Evolutionary conservation across 2,329 filamentous ascomycete genomes (phyloP).

Genomic region (Teratosphaeria zuluensis): DNA sequence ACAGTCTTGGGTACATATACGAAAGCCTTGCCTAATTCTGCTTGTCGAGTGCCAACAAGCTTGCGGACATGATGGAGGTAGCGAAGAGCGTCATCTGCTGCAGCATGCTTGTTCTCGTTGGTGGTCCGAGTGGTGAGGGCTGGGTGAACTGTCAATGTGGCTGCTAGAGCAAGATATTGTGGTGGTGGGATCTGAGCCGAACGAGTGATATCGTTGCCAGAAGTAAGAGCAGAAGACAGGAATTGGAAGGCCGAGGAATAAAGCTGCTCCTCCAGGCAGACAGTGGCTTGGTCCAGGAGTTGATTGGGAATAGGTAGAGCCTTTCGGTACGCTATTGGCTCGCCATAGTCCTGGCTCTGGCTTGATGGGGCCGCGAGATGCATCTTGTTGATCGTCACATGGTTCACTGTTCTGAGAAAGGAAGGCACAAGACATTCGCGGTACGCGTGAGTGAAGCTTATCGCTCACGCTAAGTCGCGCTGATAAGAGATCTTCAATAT

Average conservation of each 20-base stretch:
- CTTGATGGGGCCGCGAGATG: neutral
- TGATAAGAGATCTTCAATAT: neutral
- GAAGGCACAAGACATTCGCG: neutral
- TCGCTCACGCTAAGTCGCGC: neutral
- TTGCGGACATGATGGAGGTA: slow-evolving; percentile 60
- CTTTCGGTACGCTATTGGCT: slow-evolving; percentile 5
- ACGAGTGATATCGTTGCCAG: slow-evolving; percentile 33
- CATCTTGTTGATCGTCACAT: neutral
- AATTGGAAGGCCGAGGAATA: slow-evolving; percentile 42
- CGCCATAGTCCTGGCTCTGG: neutral
- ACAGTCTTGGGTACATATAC: slow-evolving; percentile 38
- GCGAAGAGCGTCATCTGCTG: slow-evolving; percentile 56
- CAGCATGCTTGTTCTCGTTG: slow-evolving; percentile 49
- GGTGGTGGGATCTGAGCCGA: slow-evolving; percentile 58
- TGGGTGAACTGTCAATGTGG: slow-evolving; percentile 75
- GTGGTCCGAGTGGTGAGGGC: slow-evolving; percentile 63
- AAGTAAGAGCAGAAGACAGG: slow-evolving; percentile 52
- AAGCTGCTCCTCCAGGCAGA: slow-evolving; percentile 66
- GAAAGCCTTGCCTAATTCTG: slow-evolving; percentile 63
- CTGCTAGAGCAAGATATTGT: slow-evolving; percentile 65
- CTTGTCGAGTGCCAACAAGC: slow-evolving; percentile 59
- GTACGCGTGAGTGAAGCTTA: neutral
- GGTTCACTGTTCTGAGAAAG: neutral
- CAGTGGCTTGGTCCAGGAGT: slow-evolving; percentile 55
- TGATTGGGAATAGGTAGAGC: slow-evolving; percentile 45